These are phyloP conservation scores for Yamadazyma mexicana DNA, from an alignment of 1,139 yeast genomes.

Conservation along the genomic window DNA sequence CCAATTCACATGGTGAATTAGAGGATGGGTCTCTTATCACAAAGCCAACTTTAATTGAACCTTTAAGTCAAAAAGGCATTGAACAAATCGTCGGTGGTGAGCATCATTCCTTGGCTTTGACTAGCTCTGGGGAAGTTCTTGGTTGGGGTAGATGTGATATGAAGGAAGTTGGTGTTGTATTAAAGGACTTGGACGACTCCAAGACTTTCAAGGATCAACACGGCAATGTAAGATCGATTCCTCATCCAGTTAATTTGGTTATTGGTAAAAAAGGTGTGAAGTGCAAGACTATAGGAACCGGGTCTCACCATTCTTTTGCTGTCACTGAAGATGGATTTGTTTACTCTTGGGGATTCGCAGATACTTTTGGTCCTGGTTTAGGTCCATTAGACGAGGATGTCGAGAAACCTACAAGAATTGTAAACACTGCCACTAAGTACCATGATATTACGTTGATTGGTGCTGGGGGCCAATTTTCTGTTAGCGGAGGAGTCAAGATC, in stretches of 20 bases:
- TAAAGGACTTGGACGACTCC: slow-evolving; percentile 58
- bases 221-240: slow-evolving; percentile 84
- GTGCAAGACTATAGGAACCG: slow-evolving; percentile 69
- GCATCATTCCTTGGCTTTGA: slow-evolving; percentile 83
- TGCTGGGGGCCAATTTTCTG: slow-evolving; percentile 95
- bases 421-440: slow-evolving; percentile 87
- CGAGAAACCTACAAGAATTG: slow-evolving; percentile 80
- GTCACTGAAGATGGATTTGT: slow-evolving; percentile 80
- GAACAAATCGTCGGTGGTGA: slow-evolving; percentile 85
- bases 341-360: slow-evolving; percentile 98
- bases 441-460: slow-evolving; percentile 71
- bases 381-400: slow-evolving; percentile 92
- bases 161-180: slow-evolving; percentile 84
- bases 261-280: slow-evolving; percentile 29
- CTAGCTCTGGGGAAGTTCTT: slow-evolving; percentile 69
- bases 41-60: slow-evolving; percentile 71
- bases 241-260: slow-evolving; percentile 69
- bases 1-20: slow-evolving; percentile 50
- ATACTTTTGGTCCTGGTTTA: slow-evolving; percentile 91
- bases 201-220: slow-evolving; percentile 70
- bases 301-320: slow-evolving; percentile 92
- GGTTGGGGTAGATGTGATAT: slow-evolving; percentile 92
- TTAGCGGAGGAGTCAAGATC: slow-evolving; percentile 75
- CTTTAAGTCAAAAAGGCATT: slow-evolving; percentile 57
- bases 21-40: slow-evolving; percentile 82